A percentile compares a stretch with the other conserved stretches of the same genome.
Evolutionary conservation across 352 stramenopile species (phyloP).

Genomic region (Phytophthora podocarpi): DNA sequence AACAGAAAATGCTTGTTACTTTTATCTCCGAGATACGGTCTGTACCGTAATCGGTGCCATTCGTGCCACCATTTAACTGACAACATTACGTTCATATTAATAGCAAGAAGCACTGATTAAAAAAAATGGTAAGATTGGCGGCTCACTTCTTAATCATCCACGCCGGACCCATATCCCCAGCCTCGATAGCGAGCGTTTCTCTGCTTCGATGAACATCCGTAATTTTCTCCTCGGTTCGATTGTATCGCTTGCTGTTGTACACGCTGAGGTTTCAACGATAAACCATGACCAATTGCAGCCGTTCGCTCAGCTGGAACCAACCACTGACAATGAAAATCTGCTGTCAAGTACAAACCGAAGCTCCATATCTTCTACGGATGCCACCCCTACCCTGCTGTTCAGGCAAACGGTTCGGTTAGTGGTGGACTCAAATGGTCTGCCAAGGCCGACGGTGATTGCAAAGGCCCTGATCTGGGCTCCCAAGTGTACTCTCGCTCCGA

Average conservation of each 20-base stretch:
- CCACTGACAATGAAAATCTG: conserved; percentile 12
- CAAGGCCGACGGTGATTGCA: conserved; percentile 16
- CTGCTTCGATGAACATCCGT: conserved; percentile 27
- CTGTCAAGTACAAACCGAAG: conserved; percentile 19
- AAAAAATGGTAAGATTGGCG: too few species aligned
- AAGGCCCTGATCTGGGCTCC: conserved; percentile 23
- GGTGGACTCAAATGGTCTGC: conserved; percentile 5
- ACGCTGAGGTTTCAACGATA: conserved; percentile 21
- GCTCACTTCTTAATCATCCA: too few species aligned
- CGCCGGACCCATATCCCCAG: too few species aligned
- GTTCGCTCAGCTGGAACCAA: conserved; percentile 15
- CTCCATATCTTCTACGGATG: conserved; percentile 14
- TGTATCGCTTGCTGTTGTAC: not conserved
- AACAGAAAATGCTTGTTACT: too few species aligned
- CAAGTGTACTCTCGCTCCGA: conserved; percentile 39
- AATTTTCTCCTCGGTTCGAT: conserved; percentile 6
- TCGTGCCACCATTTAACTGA: too few species aligned
- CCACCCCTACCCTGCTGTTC: conserved; percentile 16
- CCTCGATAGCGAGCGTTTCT: too few species aligned
- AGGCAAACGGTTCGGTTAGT: conserved; percentile 1
- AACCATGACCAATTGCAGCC: conserved; percentile 21
- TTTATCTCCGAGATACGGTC: too few species aligned
- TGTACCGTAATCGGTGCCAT: too few species aligned
- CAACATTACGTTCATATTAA: too few species aligned
- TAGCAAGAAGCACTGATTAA: too few species aligned